Conservation (phyloP, 169 alveolate genomes). For the Pseudocohnilembus persalinus region DNA sequence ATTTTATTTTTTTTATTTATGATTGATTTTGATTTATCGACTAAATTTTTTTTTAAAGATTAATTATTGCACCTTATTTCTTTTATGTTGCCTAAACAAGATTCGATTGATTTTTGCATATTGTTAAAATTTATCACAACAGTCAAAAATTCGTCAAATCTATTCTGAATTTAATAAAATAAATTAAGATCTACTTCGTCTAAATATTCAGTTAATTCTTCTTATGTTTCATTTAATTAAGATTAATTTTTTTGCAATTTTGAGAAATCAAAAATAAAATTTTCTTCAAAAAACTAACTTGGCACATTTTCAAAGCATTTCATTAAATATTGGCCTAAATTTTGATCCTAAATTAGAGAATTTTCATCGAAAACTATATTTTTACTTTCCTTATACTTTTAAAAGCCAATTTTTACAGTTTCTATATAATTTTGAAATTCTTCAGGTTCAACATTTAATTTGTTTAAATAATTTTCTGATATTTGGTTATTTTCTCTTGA, state of each 20-base stretch:
- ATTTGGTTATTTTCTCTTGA: neutral
- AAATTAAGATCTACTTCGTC: constrained; percentile 25
- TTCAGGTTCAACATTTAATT: neutral
- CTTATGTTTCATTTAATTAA: constrained; percentile 10
- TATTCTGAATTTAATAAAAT: constrained; percentile 11
- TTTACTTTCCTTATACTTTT: neutral
- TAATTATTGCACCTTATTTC: neutral
- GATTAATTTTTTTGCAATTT: neutral
- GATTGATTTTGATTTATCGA: neutral
- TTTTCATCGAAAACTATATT: neutral
- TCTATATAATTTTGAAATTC: neutral
- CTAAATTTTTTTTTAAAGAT: neutral
- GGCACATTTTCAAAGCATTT: constrained; percentile 20
- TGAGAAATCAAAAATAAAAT: constrained; percentile 11
- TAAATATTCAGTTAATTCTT: neutral
- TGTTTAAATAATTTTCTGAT: neutral
- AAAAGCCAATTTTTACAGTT: neutral
- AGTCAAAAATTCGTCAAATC: constrained; percentile 13
- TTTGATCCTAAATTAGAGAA: neutral
- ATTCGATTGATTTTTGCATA: constrained; percentile 2
- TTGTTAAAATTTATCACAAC: constrained; percentile 8
- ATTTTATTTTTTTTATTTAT: neutral
- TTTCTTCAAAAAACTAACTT: neutral
- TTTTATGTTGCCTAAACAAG: constrained; percentile 1
- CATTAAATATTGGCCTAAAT: neutral